phyloP scores from a whole-genome alignment of 169 alveolate species.

The Plasmodium blacklocki region DNA sequence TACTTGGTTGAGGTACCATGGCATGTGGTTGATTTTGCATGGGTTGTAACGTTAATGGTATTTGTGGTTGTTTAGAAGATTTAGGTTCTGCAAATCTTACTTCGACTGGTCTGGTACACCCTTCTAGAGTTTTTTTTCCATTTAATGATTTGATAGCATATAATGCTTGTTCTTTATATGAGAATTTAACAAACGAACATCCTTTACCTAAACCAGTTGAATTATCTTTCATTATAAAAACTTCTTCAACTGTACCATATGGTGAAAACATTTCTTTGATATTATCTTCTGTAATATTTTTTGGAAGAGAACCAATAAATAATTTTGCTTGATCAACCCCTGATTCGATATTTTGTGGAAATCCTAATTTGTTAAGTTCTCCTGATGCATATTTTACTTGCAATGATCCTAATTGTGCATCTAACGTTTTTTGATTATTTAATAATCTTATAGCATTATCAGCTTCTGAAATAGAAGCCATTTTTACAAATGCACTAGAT shows the following conservation, averaged over 20 bases:
- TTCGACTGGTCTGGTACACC: slow-evolving; percentile 90
- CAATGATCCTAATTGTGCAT: slow-evolving; percentile 89
- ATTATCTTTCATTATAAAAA: slow-evolving; percentile 90
- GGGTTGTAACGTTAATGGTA: slow-evolving; percentile 49
- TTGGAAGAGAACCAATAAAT: slow-evolving; percentile 92
- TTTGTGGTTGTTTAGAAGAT: slow-evolving; percentile 75
- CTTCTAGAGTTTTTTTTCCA: slow-evolving; percentile 88
- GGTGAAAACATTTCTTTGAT: slow-evolving; percentile 86
- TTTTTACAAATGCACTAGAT: slow-evolving; percentile 86
- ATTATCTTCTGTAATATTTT: slow-evolving; percentile 87
- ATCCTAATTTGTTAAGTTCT: slow-evolving; percentile 90
- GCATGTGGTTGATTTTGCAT: slow-evolving; percentile 70
- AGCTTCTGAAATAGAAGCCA: slow-evolving; percentile 93
- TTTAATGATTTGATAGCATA: slow-evolving; percentile 88
- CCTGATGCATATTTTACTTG: slow-evolving; percentile 92
- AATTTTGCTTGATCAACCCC: slow-evolving; percentile 89
- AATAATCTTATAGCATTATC: slow-evolving; percentile 92
- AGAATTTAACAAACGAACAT: slow-evolving; percentile 92
- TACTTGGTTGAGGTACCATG: slow-evolving; percentile 46
- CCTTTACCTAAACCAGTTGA: slow-evolving; percentile 90
- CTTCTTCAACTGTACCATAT: slow-evolving; percentile 91
- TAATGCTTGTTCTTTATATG: slow-evolving; percentile 92
- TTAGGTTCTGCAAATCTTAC: slow-evolving; percentile 92
- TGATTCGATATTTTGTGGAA: slow-evolving; percentile 85
- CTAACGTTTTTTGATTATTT: slow-evolving; percentile 85